Base-by-base conservation (phyloP, 2,329 filamentous ascomycete genomes). In the Ophiostoma perfectum region DNA sequence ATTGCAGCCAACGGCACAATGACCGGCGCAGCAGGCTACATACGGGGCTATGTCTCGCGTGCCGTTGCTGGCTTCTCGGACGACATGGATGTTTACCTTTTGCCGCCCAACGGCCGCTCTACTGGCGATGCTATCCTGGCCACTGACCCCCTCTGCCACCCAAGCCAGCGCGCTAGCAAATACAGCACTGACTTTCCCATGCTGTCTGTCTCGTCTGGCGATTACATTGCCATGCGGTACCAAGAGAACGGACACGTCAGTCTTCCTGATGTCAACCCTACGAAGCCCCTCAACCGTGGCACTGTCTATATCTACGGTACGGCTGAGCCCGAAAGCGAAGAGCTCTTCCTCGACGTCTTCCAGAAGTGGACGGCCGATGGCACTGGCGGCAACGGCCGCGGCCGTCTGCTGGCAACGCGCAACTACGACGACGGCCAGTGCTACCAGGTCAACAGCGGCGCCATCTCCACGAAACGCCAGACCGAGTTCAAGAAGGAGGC, bases 381-480 rank as follows among this genome's bases (percentile, higher is more conserved):
- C 70, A 90, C 85, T 5, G 93, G 93, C 27, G 94, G 93, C 36
- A 88, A 97, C 76, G 83, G 85, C 65, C 87, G 90, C 55, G 95
- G 95, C 44, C 81, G 82, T 58, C 87, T 98, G 12, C 81, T 98
- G 49, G 87, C 89, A 0, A 90, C 86, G 0, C 88, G 92, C 73
- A 88, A 90, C 80, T 99, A 88, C 77, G 95, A 98, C 74, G 95
- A 99, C 74, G 90, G 90, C 39, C 90, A 92, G 74, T 99, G 95
- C 81, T 93, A 93, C 77, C 90, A 98, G 80, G 78, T 86, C 74
- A 93, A 92, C 76, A 73, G 73, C n/a, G 80, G 81, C 2, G 67
- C 74, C 36, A 87, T 92, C 71, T 88, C 88, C 5, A 74, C 76
- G 14, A 73, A 83, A 68, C 90, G 93, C 69, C 83, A 86, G 72